Percentiles rank a stretch among this genome's conserved stretches.
These are phyloP conservation scores for Vigna nakashimae DNA, from an alignment of 306 rosid genomes.

Conservation along the genomic window DNA sequence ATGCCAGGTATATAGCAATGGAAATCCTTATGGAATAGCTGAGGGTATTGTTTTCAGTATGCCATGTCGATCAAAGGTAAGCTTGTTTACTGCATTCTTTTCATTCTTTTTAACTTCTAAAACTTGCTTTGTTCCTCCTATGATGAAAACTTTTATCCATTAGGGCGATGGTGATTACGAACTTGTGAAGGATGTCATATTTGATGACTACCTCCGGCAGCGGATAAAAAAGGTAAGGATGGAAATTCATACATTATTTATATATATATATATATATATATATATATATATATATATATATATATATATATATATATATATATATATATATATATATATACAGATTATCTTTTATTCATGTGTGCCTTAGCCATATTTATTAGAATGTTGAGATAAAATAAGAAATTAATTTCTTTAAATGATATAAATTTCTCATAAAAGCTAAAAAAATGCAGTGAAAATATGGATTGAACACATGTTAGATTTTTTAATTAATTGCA, in stretches of 20 bases:
- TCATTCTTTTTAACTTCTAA: conserved; percentile 17
- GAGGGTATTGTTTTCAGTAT: conserved; percentile 93
- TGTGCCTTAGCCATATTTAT: background rate
- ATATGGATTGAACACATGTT: background rate
- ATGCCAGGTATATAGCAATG: conserved; percentile 77
- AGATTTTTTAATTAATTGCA: background rate
- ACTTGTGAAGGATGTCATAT: conserved; percentile 73
- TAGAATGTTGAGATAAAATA: no score
- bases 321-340: background rate
- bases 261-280: no score
- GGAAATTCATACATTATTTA: background rate
- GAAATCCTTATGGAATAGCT: conserved; percentile 94
- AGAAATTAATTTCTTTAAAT: background rate
- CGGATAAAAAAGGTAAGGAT: conserved; percentile 70
- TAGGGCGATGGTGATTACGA: conserved; percentile 98
- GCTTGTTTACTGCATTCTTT: conserved; percentile 32
- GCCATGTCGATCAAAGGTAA: conserved; percentile 97
- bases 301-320: no score
- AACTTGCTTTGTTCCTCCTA: background rate
- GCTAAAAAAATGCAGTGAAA: background rate
- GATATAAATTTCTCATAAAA: background rate
- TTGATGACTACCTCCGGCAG: conserved; percentile 80
- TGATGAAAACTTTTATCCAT: conserved; percentile 11
- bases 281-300: no score
- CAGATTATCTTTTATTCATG: background rate